Evolutionary conservation across 805 yeast species (phyloP).

Genomic region (Teunomyces panamensis): DNA sequence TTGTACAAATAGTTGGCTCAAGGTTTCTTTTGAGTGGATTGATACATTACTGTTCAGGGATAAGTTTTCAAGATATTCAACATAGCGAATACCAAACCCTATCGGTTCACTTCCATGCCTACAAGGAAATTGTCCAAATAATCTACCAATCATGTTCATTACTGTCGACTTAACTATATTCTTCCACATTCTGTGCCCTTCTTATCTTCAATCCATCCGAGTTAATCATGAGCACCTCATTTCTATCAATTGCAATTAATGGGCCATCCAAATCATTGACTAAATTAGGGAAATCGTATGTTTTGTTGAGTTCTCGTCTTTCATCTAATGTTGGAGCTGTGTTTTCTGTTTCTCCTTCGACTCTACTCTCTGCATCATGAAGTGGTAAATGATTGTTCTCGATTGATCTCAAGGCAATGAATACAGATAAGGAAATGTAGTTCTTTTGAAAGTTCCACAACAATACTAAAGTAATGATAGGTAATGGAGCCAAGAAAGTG

Average conservation of each 20-base stretch:
- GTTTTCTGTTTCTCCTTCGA: slow-evolving; percentile 4
- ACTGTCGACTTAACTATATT: neutral
- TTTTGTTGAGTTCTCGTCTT: slow-evolving; percentile 64
- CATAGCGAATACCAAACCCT: slow-evolving; percentile 9
- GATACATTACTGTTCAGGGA: slow-evolving; percentile 12
- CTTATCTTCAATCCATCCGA: slow-evolving; percentile 21
- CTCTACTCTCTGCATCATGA: slow-evolving; percentile 17
- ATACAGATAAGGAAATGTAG: slow-evolving; percentile 75
- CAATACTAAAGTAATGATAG: slow-evolving; percentile 61
- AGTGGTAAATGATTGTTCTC: slow-evolving; percentile 40
- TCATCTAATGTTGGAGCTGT: slow-evolving; percentile 68
- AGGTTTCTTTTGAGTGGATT: slow-evolving; percentile 13
- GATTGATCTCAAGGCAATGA: slow-evolving; percentile 84
- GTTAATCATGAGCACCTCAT: slow-evolving; percentile 29
- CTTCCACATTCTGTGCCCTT: slow-evolving; percentile 1
- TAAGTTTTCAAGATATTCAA: slow-evolving; percentile 7
- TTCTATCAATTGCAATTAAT: slow-evolving; percentile 66
- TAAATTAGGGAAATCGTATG: slow-evolving; percentile 75
- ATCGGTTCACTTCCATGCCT: slow-evolving; percentile 1
- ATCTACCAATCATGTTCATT: slow-evolving; percentile 1
- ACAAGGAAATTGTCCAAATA: slow-evolving; percentile 1
- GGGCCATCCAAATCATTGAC: slow-evolving; percentile 79
- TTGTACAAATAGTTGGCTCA: slow-evolving; percentile 13
- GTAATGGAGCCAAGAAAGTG: slow-evolving; percentile 69
- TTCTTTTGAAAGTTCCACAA: slow-evolving; percentile 80